Evolutionary conservation across 75 land plant genomes (phyloP).

Genomic region (Cunninghamia lanceolata): DNA sequence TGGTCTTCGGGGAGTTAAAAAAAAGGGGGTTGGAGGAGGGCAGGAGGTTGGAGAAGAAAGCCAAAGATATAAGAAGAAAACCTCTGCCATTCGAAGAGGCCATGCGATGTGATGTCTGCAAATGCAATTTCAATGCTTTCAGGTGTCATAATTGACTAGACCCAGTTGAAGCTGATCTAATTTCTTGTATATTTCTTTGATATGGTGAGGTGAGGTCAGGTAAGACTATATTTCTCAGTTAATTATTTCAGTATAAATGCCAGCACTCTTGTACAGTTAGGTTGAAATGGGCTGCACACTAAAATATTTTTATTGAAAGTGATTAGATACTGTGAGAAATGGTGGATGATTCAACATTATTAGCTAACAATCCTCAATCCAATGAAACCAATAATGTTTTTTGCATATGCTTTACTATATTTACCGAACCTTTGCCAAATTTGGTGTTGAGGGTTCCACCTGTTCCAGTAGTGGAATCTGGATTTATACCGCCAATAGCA

Average conservation of each 20-base stretch:
- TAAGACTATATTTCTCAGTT: neutral
- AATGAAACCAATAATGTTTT: neutral
- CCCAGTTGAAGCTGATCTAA: neutral
- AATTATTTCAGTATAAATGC: neutral
- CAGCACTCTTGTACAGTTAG: neutral
- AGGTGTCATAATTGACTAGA: slow-evolving; percentile 35
- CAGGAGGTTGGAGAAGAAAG: too few species aligned
- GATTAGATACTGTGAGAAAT: neutral
- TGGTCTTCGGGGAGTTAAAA: too few species aligned
- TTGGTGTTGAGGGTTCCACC: neutral
- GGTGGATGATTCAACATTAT: neutral
- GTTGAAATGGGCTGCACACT: neutral
- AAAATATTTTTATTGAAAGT: neutral
- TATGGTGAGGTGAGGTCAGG: neutral
- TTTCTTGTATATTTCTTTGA: neutral
- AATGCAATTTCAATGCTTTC: slow-evolving; percentile 82
- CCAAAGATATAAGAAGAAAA: too few species aligned
- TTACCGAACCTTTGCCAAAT: neutral
- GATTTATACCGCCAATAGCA: too few species aligned
- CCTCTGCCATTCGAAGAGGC: slow-evolving; percentile 88
- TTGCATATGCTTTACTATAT: neutral
- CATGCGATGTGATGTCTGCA: slow-evolving; percentile 71
- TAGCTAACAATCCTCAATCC: neutral
- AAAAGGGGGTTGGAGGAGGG: too few species aligned
- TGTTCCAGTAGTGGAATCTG: too few species aligned